A percentile compares a stretch with the other conserved stretches of the same genome.
phyloP scores from a whole-genome alignment of 2,329 filamentous ascomycete species.

The Pseudogymnoascus sp. region DNA sequence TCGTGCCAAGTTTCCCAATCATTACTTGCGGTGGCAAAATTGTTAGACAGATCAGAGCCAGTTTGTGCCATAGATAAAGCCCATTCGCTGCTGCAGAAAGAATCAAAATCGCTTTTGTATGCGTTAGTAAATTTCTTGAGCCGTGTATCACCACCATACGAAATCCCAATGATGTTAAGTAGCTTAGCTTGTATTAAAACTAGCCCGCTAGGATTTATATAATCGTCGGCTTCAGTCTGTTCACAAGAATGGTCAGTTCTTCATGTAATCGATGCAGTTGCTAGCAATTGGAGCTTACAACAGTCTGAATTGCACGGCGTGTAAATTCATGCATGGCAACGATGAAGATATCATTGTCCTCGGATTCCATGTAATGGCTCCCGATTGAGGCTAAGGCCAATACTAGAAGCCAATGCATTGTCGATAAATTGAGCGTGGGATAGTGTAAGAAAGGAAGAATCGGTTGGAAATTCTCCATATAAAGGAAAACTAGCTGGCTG shows the following conservation, averaged over 20 bases:
- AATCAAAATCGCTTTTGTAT: slow-evolving; percentile 16
- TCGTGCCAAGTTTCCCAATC: slow-evolving; percentile 32
- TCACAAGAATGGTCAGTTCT: not conserved
- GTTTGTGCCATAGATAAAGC: not conserved
- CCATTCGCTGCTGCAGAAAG: slow-evolving; percentile 20
- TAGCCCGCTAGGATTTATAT: slow-evolving; percentile 10
- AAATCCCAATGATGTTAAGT: slow-evolving; percentile 20
- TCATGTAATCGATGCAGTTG: not conserved
- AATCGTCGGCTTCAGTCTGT: slow-evolving; percentile 11
- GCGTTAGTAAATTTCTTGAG: slow-evolving; percentile 11
- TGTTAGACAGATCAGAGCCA: not conserved
- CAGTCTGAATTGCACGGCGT: slow-evolving; percentile 29
- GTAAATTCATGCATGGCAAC: slow-evolving; percentile 34
- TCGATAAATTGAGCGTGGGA: slow-evolving; percentile 29
- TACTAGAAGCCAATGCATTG: slow-evolving; percentile 32
- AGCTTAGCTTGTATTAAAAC: slow-evolving; percentile 20
- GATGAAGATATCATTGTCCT: slow-evolving; percentile 24
- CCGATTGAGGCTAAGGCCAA: slow-evolving; percentile 34
- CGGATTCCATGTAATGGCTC: slow-evolving; percentile 27
- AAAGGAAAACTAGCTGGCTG: slow-evolving; percentile 27
- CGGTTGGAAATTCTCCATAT: slow-evolving; percentile 32
- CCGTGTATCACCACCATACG: slow-evolving; percentile 18
- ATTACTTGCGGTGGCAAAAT: not conserved
- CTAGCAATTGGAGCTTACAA: slow-evolving; percentile 21
- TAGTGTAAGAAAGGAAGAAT: slow-evolving; percentile 34